Base-by-base conservation (phyloP, 129 eudicot species). In the Escallonia rubra region DNA sequence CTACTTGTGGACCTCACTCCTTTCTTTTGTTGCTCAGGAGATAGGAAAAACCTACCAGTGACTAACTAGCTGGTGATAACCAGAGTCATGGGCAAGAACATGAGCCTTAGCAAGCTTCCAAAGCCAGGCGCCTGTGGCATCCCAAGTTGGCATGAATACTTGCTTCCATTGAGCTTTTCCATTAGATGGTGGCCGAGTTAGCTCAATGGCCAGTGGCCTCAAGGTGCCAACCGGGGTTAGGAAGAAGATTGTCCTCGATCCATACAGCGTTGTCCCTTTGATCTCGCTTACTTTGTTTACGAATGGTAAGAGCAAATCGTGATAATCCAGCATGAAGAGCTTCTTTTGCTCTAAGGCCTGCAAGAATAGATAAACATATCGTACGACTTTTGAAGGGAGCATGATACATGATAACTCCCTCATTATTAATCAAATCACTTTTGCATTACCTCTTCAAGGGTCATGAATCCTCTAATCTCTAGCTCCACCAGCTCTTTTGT, bases 21-120 rank as follows among this genome's bases (percentile, higher is more conserved):
- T 23, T 23, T 52, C 11, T 11, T 11, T 52, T 4, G 4, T 11
- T 46, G 14, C 5, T n/a, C 13, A 74, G 39, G 16, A 47, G 3
- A 47, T 12, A 34, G 23, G 42, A 56, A 23, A n/a, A 23, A n/a
- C 47, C 12, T 52, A 89, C 96, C 96, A 86, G 67, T 90, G 96
- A 79, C 90, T 90, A 45, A 83, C 68, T 58, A 90, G 74, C 54
- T 90, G 91, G 79, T 90, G 97, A 77, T 48, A 56, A 46, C 72
- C 89, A 3, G 97, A 90, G 76, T 90, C 96, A 67, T 90, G 96
- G 72, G 91, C 88, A 59, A 81, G 95, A 16, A 81, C 90, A 68
- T 90, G 96, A 67, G 85, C 78, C 65, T 81, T 86, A 7, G 96
- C 95, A 16, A 90, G 71, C 78, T 80, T 86, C 95, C 96, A 90